A percentile compares a stretch with the other conserved stretches of the same genome.
Conservation (phyloP, 352 stramenopile species). For the Globisporangium okanoganense region DNA sequence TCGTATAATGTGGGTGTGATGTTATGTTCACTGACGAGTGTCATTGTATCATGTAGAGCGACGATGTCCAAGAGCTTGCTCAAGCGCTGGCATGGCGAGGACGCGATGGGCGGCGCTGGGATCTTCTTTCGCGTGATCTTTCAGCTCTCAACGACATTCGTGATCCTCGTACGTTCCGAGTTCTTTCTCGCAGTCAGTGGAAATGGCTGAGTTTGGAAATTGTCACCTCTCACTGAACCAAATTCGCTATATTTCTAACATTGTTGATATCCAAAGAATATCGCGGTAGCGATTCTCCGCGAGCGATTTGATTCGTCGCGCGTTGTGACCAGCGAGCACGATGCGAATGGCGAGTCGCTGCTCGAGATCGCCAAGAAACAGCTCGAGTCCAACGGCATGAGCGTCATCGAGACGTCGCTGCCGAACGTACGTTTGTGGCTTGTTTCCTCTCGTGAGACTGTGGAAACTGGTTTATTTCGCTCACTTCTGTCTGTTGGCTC, state of each 20-base stretch:
- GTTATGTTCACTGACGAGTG: neutral
- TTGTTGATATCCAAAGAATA: constrained; percentile 31
- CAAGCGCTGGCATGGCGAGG: neutral
- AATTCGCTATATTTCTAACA: neutral
- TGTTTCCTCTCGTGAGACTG: neutral
- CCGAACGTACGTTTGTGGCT: constrained; percentile 24
- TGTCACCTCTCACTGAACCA: neutral
- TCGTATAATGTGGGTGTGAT: neutral
- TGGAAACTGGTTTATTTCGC: neutral
- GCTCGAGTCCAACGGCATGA: constrained; percentile 45
- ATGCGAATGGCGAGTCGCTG: constrained; percentile 32
- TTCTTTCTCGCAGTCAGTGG: neutral
- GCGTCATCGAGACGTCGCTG: constrained; percentile 35
- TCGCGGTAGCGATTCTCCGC: constrained; percentile 52
- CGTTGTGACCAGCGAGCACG: neutral
- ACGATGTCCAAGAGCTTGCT: constrained; percentile 26
- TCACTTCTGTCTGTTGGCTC: neutral
- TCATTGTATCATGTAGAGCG: constrained; percentile 14
- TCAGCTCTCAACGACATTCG: constrained; percentile 36
- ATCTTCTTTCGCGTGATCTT: constrained; percentile 36
- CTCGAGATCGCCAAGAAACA: constrained; percentile 54
- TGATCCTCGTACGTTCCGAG: constrained; percentile 30
- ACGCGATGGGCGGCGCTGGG: neutral
- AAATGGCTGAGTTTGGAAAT: neutral
- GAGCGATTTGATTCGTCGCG: constrained; percentile 49